Evolutionary conservation across 306 rosid species (phyloP).

Genomic region (Heteromeles arbutifolia): DNA sequence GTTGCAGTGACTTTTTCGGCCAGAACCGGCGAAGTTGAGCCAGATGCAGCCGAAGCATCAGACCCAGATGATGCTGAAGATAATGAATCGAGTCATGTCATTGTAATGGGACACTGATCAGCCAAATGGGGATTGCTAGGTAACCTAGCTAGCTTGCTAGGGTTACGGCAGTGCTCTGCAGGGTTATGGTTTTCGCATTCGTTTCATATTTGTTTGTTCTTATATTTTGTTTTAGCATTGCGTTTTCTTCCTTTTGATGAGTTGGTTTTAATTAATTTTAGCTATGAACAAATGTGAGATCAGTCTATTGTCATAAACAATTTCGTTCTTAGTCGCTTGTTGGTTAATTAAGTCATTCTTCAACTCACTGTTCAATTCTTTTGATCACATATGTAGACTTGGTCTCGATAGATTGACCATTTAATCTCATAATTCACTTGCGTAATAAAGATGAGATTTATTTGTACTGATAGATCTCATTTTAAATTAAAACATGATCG

Average conservation of each 20-base stretch:
- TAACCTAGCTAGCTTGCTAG: background rate
- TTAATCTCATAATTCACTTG: background rate
- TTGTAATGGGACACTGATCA: constrained; percentile 35
- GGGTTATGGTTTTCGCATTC: background rate
- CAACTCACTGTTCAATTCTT: background rate
- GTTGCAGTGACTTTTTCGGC: background rate
- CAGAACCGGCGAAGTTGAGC: background rate
- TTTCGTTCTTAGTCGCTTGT: background rate
- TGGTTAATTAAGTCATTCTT: background rate
- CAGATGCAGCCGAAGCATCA: background rate
- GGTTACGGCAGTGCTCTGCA: background rate
- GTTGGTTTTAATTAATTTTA: background rate
- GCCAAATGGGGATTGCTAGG: background rate
- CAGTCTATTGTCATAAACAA: background rate
- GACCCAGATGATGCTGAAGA: background rate
- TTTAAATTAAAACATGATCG: background rate
- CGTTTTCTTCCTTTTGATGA: background rate
- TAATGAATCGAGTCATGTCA: background rate
- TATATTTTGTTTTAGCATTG: background rate
- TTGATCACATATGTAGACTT: background rate
- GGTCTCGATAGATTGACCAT: background rate
- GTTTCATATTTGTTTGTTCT: background rate
- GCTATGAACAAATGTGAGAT: background rate
- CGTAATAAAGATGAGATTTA: background rate
- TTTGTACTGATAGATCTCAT: background rate